Base-by-base conservation (phyloP, 176 grass and related monocot genomes). In the Oryza glumipatula region DNA sequence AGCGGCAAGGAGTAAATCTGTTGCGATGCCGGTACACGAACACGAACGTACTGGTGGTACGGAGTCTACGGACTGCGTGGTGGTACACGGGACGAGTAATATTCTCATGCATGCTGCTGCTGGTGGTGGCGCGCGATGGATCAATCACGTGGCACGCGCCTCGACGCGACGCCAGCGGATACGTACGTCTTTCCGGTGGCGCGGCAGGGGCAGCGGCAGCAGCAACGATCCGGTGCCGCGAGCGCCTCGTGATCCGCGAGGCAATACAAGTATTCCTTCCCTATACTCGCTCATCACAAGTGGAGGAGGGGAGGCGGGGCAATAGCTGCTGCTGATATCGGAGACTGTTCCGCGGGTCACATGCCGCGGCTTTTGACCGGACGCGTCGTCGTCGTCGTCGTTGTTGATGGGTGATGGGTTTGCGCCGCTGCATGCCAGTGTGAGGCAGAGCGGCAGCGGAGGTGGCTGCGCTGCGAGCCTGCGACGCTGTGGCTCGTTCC, bases 281-380 rank as follows among this genome's bases (percentile, higher is more conserved):
- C 39, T 41, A 41, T 41, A 41, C 39, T 1, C 39, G 4, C 39
- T 8, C 39, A 7, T 52, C 49, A 17, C 70, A 19, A 47, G 43
- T 11, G 0, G 38, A 39, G 38, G 38, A 38, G 38, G 35, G 4
- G 35, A 36, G 35, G 35, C 35, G 35, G 16, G 16, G 54, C 43
- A 11, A 11, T 67, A 13, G 46, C 46, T 47, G 46, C 13, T 15
- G 39, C 39, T 7, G 38, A 11, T 24, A 19, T 89, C 72, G 88
- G 83, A 82, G 83, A 86, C 88, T 82, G 88, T 82, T 89, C 77
- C 16, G 49, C 16, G 64, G 49, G 48, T 84, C 87, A 85, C 82
- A 76, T 85, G 87, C 65, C 44, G 26, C 69, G 1, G 24, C 77
- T 82, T 89, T 89, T 89, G 88, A 89, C 88, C 72, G 76, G 13